A percentile compares a stretch with the other conserved stretches of the same genome.
Evolutionary conservation across 78 protist species (phyloP).

Genomic region (Dictyostelium intermedium): DNA sequence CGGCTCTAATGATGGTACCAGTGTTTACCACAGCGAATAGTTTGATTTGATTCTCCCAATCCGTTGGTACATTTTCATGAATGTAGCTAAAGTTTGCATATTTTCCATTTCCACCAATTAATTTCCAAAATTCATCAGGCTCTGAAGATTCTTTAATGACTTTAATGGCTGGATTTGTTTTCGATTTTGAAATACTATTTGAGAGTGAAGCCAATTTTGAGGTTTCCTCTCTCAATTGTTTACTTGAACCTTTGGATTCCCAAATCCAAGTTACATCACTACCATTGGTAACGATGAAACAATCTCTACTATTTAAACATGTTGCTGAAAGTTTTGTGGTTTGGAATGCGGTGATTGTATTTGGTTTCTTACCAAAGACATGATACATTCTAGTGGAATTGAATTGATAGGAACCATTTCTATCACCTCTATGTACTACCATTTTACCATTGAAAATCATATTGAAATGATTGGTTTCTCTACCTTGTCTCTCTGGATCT

Average conservation of each 20-base stretch:
- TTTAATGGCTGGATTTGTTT: neutral
- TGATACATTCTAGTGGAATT: conserved; percentile 28
- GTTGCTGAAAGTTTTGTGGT: neutral
- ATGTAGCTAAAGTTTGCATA: conserved; percentile 22
- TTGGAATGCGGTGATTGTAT: conserved; percentile 16
- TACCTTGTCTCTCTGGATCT: conserved; percentile 55
- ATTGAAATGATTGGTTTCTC: conserved; percentile 32
- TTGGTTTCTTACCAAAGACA: neutral
- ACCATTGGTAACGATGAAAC: conserved; percentile 13
- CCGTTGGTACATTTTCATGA: neutral
- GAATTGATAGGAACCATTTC: neutral
- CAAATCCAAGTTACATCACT: conserved; percentile 5
- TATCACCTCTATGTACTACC: conserved; percentile 47
- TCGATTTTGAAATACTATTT: neutral
- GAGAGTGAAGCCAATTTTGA: neutral
- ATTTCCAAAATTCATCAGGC: conserved; percentile 30
- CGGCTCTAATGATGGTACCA: conserved; percentile 70
- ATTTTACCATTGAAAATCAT: conserved; percentile 39
- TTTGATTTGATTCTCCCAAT: conserved; percentile 2
- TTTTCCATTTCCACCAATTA: conserved; percentile 40
- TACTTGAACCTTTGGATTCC: conserved; percentile 28
- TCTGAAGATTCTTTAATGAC: conserved; percentile 16
- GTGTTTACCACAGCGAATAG: conserved; percentile 39
- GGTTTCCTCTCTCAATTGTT: conserved; percentile 29
- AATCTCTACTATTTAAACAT: conserved; percentile 28